Base-by-base conservation (phyloP, 2,329 filamentous ascomycete species). In the Orbilia ellipsospora region DNA sequence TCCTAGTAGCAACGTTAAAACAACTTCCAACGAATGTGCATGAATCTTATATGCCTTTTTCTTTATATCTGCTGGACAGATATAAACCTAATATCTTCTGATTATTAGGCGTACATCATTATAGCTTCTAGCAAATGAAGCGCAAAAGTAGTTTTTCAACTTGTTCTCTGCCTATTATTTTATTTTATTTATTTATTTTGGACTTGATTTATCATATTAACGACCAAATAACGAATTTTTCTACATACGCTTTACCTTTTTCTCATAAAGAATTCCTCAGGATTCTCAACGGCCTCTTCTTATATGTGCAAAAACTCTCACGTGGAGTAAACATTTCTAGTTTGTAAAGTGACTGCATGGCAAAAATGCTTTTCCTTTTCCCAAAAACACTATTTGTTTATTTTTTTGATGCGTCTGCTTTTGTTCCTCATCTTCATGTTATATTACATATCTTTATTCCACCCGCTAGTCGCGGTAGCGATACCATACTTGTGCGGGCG, bases 151-250 rank as follows among this genome's bases (percentile, higher is more conserved):
- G 48, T 16, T 69, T 60, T 60, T 44, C n/a, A 28, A 28, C 10
- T 59, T 59, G 26, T 36, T 26, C 20, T 52, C 52, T 12, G 15
- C 12, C 8, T 42, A 65, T 40, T 52, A 12, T 12, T 31, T 18
- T 64, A 48, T 64, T 36, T 61, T 26, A 40, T 59, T 59, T 20
- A 12, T 48, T 26, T 36, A 28, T 48, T 18, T 4, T 63, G 26
- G 40, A 8, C 55, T 57, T 55, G 16, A 56, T 18, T 36, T 52
- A 48, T 12, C 18, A 48, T 20, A 28, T 31, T 75, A 55, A 75
- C 64, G 70, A 74, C 64, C 26, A 59, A 54, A 40, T 69, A 44
- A 75, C 63, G 70, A 74, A 51, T 16, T 44, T 64, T 64, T 40
- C 36, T 20, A 18, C n/a, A 23, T 26, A 48, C 44, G 13, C 8